Evolutionary conservation across 1,284 basidiomycete species (phyloP).

Genomic region (Amylostereum areolatum): DNA sequence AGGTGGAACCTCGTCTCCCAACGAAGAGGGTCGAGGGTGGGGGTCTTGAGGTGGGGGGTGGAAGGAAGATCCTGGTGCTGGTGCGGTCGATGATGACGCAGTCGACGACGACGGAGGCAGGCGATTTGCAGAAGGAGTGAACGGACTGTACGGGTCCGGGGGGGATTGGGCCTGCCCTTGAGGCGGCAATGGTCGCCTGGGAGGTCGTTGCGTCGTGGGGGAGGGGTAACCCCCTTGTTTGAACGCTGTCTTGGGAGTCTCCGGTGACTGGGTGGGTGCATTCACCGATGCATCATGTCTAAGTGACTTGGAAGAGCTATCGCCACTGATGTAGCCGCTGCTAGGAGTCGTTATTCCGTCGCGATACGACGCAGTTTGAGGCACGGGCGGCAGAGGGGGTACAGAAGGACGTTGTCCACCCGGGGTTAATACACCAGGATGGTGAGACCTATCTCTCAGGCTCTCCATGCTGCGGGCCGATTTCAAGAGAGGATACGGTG

Average conservation of each 20-base stretch:
- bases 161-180: not conserved
- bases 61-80: too few relatives aligned
- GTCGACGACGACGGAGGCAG: not conserved
- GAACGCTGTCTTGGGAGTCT: too few relatives aligned
- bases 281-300: not conserved
- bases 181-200: conserved; percentile 1
- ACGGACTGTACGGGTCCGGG: not conserved
- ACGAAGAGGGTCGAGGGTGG: conserved; percentile 11
- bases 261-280: conserved; percentile 1
- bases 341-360: conserved; percentile 5
- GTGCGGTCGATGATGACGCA: too few relatives aligned
- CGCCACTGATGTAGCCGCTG: conserved; percentile 4
- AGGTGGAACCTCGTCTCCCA: conserved; percentile 27
- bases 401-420: conserved; percentile 1
- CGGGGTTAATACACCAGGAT: conserved; percentile 3
- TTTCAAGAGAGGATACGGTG: too few relatives aligned
- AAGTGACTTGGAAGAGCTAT: conserved; percentile 3
- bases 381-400: conserved; percentile 8
- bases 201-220: conserved; percentile 3
- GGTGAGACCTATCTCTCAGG: conserved; percentile 11
- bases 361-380: conserved; percentile 2
- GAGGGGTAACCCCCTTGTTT: not conserved
- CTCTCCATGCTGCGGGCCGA: conserved; percentile 15
- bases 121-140: not conserved
- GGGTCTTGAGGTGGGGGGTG: too few relatives aligned